A percentile compares a stretch with the other conserved stretches of the same genome.
Conservation (phyloP, 2,329 filamentous ascomycete genomes). For the Acrocalymma vagum region DNA sequence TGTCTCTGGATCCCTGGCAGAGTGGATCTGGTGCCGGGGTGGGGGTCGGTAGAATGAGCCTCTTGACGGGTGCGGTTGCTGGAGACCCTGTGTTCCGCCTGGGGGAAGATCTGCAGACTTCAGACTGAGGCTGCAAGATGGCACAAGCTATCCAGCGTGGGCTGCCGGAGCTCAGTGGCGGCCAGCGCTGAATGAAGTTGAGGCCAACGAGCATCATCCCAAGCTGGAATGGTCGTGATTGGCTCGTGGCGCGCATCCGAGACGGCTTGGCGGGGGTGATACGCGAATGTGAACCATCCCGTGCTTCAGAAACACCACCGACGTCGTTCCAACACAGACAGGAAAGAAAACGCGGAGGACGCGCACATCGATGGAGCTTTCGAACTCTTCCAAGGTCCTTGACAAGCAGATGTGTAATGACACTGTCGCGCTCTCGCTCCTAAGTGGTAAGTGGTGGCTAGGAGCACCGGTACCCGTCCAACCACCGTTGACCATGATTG, state of each 20-base stretch:
- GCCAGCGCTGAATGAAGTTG: not conserved
- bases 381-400: too few species aligned
- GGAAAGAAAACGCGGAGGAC: constrained; percentile 12
- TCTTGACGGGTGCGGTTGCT: too few species aligned
- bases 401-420: not conserved
- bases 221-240: constrained; percentile 23
- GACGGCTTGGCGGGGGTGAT: constrained; percentile 38
- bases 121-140: constrained; percentile 29
- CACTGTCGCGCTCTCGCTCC: not conserved
- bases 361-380: too few species aligned
- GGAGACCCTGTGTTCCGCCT: too few species aligned
- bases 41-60: constrained; percentile 7
- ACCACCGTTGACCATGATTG: too few species aligned
- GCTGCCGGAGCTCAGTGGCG: not conserved
- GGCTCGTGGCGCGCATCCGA: constrained; percentile 22
- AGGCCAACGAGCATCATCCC: too few species aligned
- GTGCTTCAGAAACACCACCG: constrained; percentile 27
- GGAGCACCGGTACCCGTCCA: too few species aligned
- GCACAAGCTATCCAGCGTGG: too few species aligned
- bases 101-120: constrained; percentile 26
- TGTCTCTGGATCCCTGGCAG: constrained; percentile 31
- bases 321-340: constrained; percentile 4
- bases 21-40: constrained; percentile 18
- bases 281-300: constrained; percentile 28
- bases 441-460: too few species aligned